phyloP scores from a whole-genome alignment of 148 eudicot genomes.

The Chenopodium suecicum region DNA sequence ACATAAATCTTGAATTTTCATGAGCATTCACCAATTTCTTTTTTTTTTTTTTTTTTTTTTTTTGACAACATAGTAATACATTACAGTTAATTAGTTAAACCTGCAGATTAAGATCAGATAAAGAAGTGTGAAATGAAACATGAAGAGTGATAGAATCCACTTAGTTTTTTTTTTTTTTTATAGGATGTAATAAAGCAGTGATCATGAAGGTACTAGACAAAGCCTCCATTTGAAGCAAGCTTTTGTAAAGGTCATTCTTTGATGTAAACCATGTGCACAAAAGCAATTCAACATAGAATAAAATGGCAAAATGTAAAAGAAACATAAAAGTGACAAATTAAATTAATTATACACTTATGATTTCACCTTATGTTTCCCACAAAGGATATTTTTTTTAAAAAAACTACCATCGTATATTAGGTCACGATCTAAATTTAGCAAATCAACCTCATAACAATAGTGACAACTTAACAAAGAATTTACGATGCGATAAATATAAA shows the following conservation, averaged over 20 bases:
- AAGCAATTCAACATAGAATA: conserved; percentile 9
- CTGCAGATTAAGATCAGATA: background rate
- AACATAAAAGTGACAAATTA: conserved; percentile 12
- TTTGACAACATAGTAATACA: no score
- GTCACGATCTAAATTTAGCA: no score
- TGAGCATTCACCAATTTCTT: no score
- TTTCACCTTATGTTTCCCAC: background rate
- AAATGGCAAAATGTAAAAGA: background rate
- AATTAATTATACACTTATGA: conserved; percentile 23
- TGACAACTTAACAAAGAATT: no score
- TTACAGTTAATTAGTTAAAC: background rate
- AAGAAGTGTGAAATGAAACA: background rate
- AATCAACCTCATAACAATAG: no score
- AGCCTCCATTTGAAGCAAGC: conserved; percentile 65
- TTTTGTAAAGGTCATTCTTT: conserved; percentile 36
- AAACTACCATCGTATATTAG: background rate
- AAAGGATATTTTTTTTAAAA: no score
- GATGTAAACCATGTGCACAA: conserved; percentile 62
- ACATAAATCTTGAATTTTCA: no score
- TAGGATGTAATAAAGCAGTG: background rate
- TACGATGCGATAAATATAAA: no score
- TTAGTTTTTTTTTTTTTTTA: conserved; percentile 3
- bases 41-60: no score
- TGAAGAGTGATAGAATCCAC: conserved; percentile 13
- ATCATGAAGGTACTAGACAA: conserved; percentile 41